Conservation (phyloP, 805 yeast genomes). For the Candida cerambycidarum region DNA sequence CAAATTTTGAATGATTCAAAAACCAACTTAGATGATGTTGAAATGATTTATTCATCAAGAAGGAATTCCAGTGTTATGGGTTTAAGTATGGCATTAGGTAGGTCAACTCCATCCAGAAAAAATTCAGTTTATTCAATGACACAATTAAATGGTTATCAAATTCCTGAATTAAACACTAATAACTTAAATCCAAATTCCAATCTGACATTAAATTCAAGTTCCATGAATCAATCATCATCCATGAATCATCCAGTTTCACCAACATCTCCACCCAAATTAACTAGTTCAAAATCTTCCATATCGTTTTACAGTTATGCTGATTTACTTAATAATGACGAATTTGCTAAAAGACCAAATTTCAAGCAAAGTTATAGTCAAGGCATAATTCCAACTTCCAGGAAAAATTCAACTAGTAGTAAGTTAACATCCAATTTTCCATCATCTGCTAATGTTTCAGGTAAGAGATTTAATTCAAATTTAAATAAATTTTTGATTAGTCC, state of each 20-base stretch:
- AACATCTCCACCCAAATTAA: constrained; percentile 41
- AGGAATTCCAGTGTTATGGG: constrained; percentile 56
- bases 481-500: constrained; percentile 26
- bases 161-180: constrained; percentile 9
- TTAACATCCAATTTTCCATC: not conserved
- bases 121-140: constrained; percentile 31
- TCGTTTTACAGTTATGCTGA: constrained; percentile 79
- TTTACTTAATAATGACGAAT: constrained; percentile 67
- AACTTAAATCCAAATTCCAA: constrained; percentile 8
- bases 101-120: constrained; percentile 39
- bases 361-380: constrained; percentile 40
- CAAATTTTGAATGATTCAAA: constrained; percentile 59
- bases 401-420: constrained; percentile 10
- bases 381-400: constrained; percentile 26
- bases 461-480: constrained; percentile 14
- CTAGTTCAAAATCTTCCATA: constrained; percentile 36
- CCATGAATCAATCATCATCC: not conserved
- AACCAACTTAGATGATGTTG: constrained; percentile 66
- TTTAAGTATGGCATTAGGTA: constrained; percentile 48
- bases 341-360: constrained; percentile 59
- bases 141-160: constrained; percentile 15
- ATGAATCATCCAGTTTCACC: constrained; percentile 23
- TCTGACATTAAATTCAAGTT: constrained; percentile 4
- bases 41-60: constrained; percentile 60
- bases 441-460: constrained; percentile 8